These are phyloP conservation scores for Clathrus columnatus DNA, from an alignment of 768 basidiomycete species.

Conservation along the genomic window DNA sequence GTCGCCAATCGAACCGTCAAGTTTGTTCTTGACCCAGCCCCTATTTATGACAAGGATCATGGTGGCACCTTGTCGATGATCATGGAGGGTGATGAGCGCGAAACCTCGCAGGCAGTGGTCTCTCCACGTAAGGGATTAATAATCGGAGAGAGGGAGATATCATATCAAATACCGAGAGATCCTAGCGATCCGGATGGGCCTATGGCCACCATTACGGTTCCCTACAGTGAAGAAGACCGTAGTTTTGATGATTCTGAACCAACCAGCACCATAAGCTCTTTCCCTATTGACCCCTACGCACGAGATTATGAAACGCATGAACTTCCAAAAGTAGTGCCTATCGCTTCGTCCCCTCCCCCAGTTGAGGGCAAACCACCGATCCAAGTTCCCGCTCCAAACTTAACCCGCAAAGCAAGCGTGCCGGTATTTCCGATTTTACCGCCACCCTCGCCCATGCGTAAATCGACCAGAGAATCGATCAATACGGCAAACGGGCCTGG, in stretches of 20 bases:
- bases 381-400: constrained; percentile 17
- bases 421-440: constrained; percentile 55
- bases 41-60: constrained; percentile 12
- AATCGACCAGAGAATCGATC: constrained; percentile 44
- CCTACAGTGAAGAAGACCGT: constrained; percentile 10
- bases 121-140: constrained; percentile 8
- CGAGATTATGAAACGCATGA: constrained; percentile 10
- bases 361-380: constrained; percentile 28
- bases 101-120: constrained; percentile 10
- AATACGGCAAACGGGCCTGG: not conserved
- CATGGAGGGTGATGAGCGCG: constrained; percentile 58
- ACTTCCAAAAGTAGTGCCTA: constrained; percentile 12
- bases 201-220: constrained; percentile 17
- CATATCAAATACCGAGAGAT: constrained; percentile 9
- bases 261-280: constrained; percentile 8
- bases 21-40: constrained; percentile 1
- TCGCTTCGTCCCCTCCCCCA: constrained; percentile 17
- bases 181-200: constrained; percentile 16
- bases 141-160: constrained; percentile 4
- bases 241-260: constrained; percentile 8
- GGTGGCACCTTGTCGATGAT: constrained; percentile 55
- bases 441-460: constrained; percentile 59
- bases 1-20: not conserved
- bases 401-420: constrained; percentile 32
- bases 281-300: constrained; percentile 11